A percentile compares a stretch with the other conserved stretches of the same genome.
phyloP scores from a whole-genome alignment of 2,329 filamentous ascomycete genomes.

The Curvularia eragrostidis region DNA sequence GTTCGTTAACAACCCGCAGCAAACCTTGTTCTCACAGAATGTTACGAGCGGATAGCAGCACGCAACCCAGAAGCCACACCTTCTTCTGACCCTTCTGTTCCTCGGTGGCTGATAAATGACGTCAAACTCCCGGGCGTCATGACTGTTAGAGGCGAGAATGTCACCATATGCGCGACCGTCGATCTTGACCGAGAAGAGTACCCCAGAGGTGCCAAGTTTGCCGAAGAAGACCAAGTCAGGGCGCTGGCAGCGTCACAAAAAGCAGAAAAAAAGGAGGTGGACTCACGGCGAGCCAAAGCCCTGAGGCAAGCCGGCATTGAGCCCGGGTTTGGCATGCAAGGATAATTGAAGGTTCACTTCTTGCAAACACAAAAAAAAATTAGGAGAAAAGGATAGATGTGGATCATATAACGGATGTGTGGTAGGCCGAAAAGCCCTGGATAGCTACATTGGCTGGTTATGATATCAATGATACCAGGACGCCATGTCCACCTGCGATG shows the following conservation, averaged over 20 bases:
- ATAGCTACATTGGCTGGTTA: constrained; percentile 16
- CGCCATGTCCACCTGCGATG: constrained; percentile 18
- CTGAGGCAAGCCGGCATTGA: constrained; percentile 59
- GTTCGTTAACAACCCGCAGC: constrained; percentile 60
- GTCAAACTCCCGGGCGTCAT: constrained; percentile 84
- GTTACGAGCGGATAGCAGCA: constrained; percentile 85
- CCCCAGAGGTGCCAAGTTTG: constrained; percentile 73
- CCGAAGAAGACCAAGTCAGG: constrained; percentile 72
- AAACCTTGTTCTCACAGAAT: constrained; percentile 93
- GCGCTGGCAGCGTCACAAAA: constrained; percentile 76
- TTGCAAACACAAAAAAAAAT: not conserved
- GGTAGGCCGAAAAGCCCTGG: constrained; percentile 5
- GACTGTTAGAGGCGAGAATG: constrained; percentile 93
- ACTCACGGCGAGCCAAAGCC: constrained; percentile 69
- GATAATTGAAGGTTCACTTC: not conserved
- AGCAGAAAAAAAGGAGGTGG: constrained; percentile 68
- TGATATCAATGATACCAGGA: constrained; percentile 24
- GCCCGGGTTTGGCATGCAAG: constrained; percentile 80
- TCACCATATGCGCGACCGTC: constrained; percentile 93
- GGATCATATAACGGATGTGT: constrained; percentile 16
- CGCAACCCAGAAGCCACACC: constrained; percentile 52
- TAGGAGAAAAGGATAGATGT: not conserved
- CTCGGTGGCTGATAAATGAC: constrained; percentile 75
- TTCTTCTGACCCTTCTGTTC: constrained; percentile 28
- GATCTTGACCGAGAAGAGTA: constrained; percentile 96